Base-by-base conservation (phyloP, 2,329 filamentous ascomycete genomes). In the Sporothrix pseudoabietina region DNA sequence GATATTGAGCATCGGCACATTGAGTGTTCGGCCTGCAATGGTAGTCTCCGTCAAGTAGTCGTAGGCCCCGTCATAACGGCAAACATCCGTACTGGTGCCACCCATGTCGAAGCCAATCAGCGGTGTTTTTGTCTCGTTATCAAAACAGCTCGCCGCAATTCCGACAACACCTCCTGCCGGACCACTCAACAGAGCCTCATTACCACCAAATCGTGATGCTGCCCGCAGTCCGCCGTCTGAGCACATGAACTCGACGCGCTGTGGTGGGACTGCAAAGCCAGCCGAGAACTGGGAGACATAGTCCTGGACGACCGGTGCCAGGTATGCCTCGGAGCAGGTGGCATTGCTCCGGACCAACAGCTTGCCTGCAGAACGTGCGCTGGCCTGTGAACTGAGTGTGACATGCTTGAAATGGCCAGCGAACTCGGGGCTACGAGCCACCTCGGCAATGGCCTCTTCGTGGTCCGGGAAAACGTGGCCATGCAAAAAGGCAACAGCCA, bases 1-100 rank as follows among this genome's bases (percentile, higher is more conserved):
- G 82, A 97, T 97, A 78, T 97, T 94, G 0, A 97, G 87, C 78
- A 97, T 94, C 0, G 94, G 94, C 0, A 92, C 94, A 77, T 97
- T 94, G 97, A 95, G 0, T 94, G 94, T 0, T 97, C 92, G 92
- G n/a, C 94, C 94, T 0, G 94, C 94, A 0, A 59, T 76, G 1
- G 89, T 91, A 0, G 89, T 91, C 77, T 91, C 89, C 75, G 91
- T 91, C 4, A 91, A 88, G 76, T 92, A 90, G 75, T 92, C 90
- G 77, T 91, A 89, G 71, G 88, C 82, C 26, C 90, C 90, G 19
- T 49, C 75, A 47, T 47, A 75, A 3, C 73, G 73, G 44, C 72
- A 72, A 8, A 74, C 73, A 57, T 74, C 75, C 4, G 61, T 65
- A 9, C 61, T 54, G 19, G 73, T 74, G 39, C 71, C 73, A 71